Conservation (phyloP, 73 alveolate species). For the Paramecium pentaurelia region DNA sequence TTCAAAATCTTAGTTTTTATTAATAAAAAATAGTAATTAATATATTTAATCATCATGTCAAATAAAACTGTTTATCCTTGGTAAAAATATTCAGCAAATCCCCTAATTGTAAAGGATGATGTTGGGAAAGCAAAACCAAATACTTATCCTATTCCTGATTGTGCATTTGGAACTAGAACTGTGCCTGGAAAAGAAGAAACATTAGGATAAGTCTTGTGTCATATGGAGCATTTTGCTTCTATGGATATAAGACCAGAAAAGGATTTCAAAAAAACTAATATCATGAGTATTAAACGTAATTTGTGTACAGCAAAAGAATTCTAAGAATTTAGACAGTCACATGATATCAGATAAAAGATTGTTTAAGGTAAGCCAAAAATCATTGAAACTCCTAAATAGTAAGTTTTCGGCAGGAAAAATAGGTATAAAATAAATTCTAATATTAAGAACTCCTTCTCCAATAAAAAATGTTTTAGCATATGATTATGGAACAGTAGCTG, state of each 20-base stretch:
- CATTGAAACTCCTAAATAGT: background rate
- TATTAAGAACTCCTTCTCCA: conserved; percentile 19
- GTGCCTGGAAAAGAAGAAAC: background rate
- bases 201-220: background rate
- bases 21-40: background rate
- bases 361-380: background rate
- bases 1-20: background rate
- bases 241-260: background rate
- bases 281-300: background rate
- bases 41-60: background rate
- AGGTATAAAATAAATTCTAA: background rate
- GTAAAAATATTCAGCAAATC: conserved; percentile 3
- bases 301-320: background rate
- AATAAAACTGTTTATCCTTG: conserved; percentile 33
- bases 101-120: conserved; percentile 10
- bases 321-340: background rate
- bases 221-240: background rate
- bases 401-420: background rate
- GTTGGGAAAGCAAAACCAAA: conserved; percentile 43
- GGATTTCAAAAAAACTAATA: background rate
- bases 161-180: background rate
- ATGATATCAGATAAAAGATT: background rate
- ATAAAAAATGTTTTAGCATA: background rate
- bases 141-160: background rate
- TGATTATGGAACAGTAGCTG: conserved; percentile 27